These are phyloP conservation scores for Hydnum rufescens DNA, from an alignment of 768 basidiomycete genomes.

Conservation along the genomic window DNA sequence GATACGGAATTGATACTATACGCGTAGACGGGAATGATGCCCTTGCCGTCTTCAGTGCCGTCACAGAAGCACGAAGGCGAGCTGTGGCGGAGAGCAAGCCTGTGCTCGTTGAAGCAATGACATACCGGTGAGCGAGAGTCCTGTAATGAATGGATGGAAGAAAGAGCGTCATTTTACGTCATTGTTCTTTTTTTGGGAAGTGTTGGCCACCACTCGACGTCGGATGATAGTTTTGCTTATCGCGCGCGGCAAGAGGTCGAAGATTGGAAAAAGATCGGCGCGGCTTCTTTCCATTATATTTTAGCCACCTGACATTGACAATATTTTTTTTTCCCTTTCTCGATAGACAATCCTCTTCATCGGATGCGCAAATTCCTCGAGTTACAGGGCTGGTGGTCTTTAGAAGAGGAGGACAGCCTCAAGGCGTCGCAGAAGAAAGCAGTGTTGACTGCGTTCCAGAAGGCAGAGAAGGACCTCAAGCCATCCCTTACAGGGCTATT, in stretches of 20 bases:
- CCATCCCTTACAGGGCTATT: constrained; percentile 64
- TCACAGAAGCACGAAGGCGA: constrained; percentile 46
- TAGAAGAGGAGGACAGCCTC: constrained; percentile 48
- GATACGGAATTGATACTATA: constrained; percentile 79
- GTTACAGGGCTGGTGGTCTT: constrained; percentile 67
- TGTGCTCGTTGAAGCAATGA: constrained; percentile 78
- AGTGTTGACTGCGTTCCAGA: constrained; percentile 60
- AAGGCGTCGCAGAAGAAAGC: constrained; percentile 48
- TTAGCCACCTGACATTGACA: background rate
- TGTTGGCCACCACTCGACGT: constrained; percentile 88
- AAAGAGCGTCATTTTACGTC: background rate
- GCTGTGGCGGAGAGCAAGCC: constrained; percentile 65
- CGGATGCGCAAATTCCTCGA: constrained; percentile 79
- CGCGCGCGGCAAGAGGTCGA: constrained; percentile 78
- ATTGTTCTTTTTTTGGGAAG: constrained; percentile 22
- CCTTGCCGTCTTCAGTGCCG: constrained; percentile 58
- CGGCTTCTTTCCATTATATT: constrained; percentile 6
- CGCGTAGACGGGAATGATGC: constrained; percentile 90
- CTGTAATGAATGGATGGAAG: background rate
- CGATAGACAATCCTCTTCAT: constrained; percentile 65
- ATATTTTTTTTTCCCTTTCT: background rate
- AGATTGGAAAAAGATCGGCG: constrained; percentile 59
- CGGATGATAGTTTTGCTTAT: constrained; percentile 91
- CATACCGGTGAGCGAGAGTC: constrained; percentile 41
- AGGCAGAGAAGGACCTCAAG: constrained; percentile 49